Conservation (phyloP, 2,329 filamentous ascomycete species). For the Neospermospora avenae region DNA sequence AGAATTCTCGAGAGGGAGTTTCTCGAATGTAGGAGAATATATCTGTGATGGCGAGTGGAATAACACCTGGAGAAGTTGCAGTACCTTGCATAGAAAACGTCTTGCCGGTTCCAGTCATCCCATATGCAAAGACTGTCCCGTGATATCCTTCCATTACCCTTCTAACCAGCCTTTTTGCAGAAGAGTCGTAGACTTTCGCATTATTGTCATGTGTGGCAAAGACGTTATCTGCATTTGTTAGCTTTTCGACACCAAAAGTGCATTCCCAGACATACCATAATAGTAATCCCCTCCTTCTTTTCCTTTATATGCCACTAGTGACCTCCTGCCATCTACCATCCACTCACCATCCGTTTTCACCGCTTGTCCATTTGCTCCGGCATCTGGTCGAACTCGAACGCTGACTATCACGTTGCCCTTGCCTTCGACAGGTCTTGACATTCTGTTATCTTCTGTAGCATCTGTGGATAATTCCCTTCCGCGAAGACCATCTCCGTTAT, state of each 20-base stretch:
- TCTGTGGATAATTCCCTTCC: slow-evolving; percentile 30
- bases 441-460: slow-evolving; percentile 35
- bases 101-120: slow-evolving; percentile 98
- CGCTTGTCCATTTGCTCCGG: slow-evolving; percentile 56
- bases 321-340: slow-evolving; percentile 83
- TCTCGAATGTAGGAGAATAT: slow-evolving; percentile 99
- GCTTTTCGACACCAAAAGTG: background rate
- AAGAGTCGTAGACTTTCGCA: slow-evolving; percentile 88
- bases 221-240: slow-evolving; percentile 72
- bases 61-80: slow-evolving; percentile 90
- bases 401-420: slow-evolving; percentile 97
- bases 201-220: slow-evolving; percentile 95
- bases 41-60: slow-evolving; percentile 94
- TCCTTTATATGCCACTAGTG: slow-evolving; percentile 78
- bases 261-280: slow-evolving; percentile 63
- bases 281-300: slow-evolving; percentile 89
- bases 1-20: slow-evolving; percentile 89
- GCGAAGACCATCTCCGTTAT: slow-evolving; percentile 57
- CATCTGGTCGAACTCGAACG: slow-evolving; percentile 86
- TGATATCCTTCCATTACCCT: slow-evolving; percentile 99
- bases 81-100: slow-evolving; percentile 99
- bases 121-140: slow-evolving; percentile 96
- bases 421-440: slow-evolving; percentile 57
- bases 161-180: slow-evolving; percentile 88
- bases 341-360: slow-evolving; percentile 73